Percentiles rank a stretch among this genome's conserved stretches.
Conservation (phyloP, 805 yeast genomes). For the Wickerhamiella parazyma region DNA sequence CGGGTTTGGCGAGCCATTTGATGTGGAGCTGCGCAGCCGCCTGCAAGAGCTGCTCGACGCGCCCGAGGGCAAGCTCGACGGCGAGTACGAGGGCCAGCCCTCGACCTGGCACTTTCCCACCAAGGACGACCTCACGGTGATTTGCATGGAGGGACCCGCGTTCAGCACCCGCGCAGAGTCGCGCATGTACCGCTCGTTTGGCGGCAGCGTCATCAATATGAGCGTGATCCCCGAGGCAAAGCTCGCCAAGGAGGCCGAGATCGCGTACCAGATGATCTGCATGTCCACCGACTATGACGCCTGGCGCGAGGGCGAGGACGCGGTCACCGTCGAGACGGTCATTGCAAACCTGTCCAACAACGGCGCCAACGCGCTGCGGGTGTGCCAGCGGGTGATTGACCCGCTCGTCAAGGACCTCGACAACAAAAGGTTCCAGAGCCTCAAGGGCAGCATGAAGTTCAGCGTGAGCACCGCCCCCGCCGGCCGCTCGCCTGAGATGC, state of each 20-base stretch:
- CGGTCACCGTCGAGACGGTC: slow-evolving; percentile 96
- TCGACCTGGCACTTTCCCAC: slow-evolving; percentile 56
- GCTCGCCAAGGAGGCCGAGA: slow-evolving; percentile 93
- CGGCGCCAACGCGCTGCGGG: slow-evolving; percentile 65
- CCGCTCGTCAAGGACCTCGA: slow-evolving; percentile 47
- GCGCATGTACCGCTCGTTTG: slow-evolving; percentile 68
- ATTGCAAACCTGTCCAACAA: slow-evolving; percentile 83
- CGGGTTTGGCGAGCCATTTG: slow-evolving; percentile 95
- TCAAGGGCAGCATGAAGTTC: slow-evolving; percentile 64
- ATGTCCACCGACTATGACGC: slow-evolving; percentile 99
- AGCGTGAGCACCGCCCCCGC: slow-evolving; percentile 65
- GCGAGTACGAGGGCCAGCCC: slow-evolving; percentile 35
- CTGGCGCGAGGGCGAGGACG: slow-evolving; percentile 90
- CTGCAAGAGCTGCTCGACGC: slow-evolving; percentile 34
- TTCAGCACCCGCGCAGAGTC: slow-evolving; percentile 96
- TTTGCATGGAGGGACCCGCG: slow-evolving; percentile 99
- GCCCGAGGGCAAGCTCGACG: slow-evolving; percentile 12
- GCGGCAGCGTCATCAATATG: slow-evolving; percentile 95
- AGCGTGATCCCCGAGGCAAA: slow-evolving; percentile 94
- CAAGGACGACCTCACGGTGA: slow-evolving; percentile 64
- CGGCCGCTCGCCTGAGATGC: slow-evolving; percentile 58
- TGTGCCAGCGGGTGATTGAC: slow-evolving; percentile 58
- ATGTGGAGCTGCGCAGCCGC: slow-evolving; percentile 51
- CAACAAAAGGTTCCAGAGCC: slow-evolving; percentile 44
- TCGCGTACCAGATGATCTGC: slow-evolving; percentile 94